A percentile compares a stretch with the other conserved stretches of the same genome.
These are phyloP conservation scores for Vigna hirtella DNA, from an alignment of 306 rosid species.

Conservation along the genomic window DNA sequence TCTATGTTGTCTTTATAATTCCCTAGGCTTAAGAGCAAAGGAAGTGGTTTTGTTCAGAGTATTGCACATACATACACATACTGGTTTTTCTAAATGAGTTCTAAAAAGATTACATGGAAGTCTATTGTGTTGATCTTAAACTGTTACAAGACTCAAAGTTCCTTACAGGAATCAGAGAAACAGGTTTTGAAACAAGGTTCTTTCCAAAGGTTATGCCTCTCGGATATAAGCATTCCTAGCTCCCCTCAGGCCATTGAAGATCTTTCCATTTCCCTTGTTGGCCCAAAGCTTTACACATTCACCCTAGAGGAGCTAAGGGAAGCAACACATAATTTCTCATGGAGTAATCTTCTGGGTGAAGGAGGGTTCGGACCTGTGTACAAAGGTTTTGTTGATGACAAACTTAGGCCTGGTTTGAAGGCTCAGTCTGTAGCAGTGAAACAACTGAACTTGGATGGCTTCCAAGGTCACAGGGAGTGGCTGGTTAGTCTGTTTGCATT, in stretches of 20 bases:
- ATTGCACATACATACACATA: constrained; percentile 24
- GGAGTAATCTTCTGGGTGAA: constrained; percentile 80
- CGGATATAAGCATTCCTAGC: constrained; percentile 68
- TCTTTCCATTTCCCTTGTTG: constrained; percentile 71
- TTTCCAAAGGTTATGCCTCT: constrained; percentile 66
- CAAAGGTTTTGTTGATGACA: constrained; percentile 79
- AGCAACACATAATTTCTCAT: constrained; percentile 67
- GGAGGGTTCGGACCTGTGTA: constrained; percentile 93
- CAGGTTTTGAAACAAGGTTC: constrained; percentile 50
- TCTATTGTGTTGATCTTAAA: constrained; percentile 64
- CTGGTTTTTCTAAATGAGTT: constrained; percentile 44
- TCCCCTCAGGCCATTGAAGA: constrained; percentile 59
- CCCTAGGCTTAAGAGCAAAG: constrained; percentile 29
- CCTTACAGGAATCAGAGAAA: constrained; percentile 44
- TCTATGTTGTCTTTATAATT: constrained; percentile 37
- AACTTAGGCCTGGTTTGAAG: constrained; percentile 64
- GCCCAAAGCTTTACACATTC: constrained; percentile 69
- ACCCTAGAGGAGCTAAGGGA: constrained; percentile 68
- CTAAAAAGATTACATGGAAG: constrained; percentile 74
- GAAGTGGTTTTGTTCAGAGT: constrained; percentile 31
- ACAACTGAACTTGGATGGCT: constrained; percentile 73
- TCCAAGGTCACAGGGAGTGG: constrained; percentile 94
- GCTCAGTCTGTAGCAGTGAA: constrained; percentile 88
- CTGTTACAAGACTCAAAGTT: constrained; percentile 57
- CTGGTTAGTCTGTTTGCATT: constrained; percentile 57